Base-by-base conservation (phyloP, 2,329 filamentous ascomycete species). In the Bertia moriformis region DNA sequence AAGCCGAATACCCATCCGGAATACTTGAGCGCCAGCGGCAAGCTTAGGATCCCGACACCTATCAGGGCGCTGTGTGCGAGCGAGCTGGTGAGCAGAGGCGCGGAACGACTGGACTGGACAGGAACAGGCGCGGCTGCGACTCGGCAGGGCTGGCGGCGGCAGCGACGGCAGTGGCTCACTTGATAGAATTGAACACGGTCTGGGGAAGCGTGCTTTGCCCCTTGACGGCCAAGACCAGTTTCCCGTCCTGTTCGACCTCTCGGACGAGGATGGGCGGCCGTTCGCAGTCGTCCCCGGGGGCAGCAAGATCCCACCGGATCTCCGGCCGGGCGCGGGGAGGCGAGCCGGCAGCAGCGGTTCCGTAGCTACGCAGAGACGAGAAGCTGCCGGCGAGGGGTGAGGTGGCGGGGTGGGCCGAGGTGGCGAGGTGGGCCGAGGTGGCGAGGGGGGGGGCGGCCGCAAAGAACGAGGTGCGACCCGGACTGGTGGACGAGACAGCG, bases 171-270 rank as follows among this genome's bases (percentile, higher is more conserved):
- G 7, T n/a, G 22, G 46, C 58, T 43, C 46, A 65, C 61, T 94
- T 94, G 54, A 89, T 89, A 3, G 86, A 93, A 60, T 98, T 98
- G 67, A 96, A 93, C 44, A 95, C 73, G 4, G 89, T 96, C 62
- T 96, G 89, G 0, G 87, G 87, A 14, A 96, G 67, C 1, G 89
- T 98, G n/a, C 86, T 93, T 61, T 93, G 87, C 29, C 89, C 89
- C 44, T 93, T 82, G 2, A 94, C 78, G 2, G 89, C 73, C 48
- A 89, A 73, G 41, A 94, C 75, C 37, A 89, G 73, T 51, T 81
- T 86, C 32, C 91, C 86, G 47, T 91, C 86, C 49, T 91, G 83
- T 54, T 93, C 83, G 12, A 94, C 72, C 56, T 88, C 83, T 61
- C 87, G 89, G 39, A 95, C 79, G n/a, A 94, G 62, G 40, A 95